phyloP scores from a whole-genome alignment of 2,329 filamentous ascomycete species.

The Penicillium sp. region DNA sequence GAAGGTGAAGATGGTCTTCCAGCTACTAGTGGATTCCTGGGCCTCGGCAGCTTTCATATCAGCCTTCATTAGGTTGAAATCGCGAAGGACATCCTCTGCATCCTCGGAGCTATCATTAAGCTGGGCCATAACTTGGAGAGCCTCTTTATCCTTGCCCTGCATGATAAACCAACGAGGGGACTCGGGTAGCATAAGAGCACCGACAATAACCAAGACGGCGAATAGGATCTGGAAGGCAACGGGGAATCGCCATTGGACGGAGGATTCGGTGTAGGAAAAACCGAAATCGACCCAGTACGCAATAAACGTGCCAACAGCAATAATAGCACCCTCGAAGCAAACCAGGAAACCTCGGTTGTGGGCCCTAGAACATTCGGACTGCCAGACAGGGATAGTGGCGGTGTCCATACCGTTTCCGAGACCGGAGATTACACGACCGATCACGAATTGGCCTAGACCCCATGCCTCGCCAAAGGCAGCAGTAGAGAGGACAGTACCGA shows the following conservation, averaged over 20 bases:
- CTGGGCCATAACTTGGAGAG: constrained; percentile 47
- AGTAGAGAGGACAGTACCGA: constrained; percentile 32
- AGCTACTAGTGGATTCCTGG: constrained; percentile 29
- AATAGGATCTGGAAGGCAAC: constrained; percentile 49
- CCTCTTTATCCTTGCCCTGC: constrained; percentile 49
- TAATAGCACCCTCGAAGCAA: constrained; percentile 34
- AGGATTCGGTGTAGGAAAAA: constrained; percentile 31
- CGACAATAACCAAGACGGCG: constrained; percentile 25
- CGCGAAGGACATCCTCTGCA: constrained; percentile 25
- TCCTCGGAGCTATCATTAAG: constrained; percentile 43
- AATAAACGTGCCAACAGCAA: constrained; percentile 33
- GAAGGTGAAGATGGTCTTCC: constrained; percentile 23
- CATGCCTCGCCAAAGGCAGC: constrained; percentile 22
- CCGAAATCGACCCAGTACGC: constrained; percentile 39
- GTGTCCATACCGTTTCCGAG: constrained; percentile 38
- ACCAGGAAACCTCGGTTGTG: constrained; percentile 37
- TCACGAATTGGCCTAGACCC: constrained; percentile 43
- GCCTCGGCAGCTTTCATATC: constrained; percentile 40
- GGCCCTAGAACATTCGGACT: constrained; percentile 36
- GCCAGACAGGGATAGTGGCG: constrained; percentile 42
- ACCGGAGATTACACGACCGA: constrained; percentile 38
- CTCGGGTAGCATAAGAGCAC: constrained; percentile 45
- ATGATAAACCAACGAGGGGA: constrained; percentile 55
- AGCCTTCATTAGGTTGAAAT: constrained; percentile 45
- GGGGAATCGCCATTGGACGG: constrained; percentile 45